phyloP scores from a whole-genome alignment of 371 early-diverging fungal genomes.

The Basidiobolus meristosporus region DNA sequence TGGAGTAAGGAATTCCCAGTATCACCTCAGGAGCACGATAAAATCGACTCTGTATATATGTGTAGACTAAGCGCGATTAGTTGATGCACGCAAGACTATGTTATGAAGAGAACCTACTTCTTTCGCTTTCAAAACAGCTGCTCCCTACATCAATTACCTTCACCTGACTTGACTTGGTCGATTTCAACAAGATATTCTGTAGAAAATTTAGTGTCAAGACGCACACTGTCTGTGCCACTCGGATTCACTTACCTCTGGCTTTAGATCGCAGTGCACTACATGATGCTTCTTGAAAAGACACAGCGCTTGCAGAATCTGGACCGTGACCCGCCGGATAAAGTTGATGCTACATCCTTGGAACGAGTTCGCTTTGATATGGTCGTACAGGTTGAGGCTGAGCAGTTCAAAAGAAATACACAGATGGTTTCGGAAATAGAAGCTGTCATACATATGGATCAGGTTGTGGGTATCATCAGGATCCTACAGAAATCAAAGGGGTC shows the following conservation, averaged over 20 bases:
- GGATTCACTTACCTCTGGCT: too few species aligned
- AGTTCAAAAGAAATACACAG: conserved; percentile 91
- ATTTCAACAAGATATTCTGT: too few species aligned
- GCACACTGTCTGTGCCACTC: too few species aligned
- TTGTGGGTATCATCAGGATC: conserved; percentile 69
- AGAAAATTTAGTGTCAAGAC: too few species aligned
- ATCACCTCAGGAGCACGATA: conserved; percentile 96
- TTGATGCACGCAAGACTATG: too few species aligned
- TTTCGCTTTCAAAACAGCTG: too few species aligned
- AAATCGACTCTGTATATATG: conserved; percentile 94
- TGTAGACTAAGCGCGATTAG: conserved; percentile 38
- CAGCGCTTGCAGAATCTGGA: conserved; percentile 75
- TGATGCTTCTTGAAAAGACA: conserved; percentile 43
- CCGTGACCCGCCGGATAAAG: conserved; percentile 58
- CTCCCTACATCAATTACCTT: too few species aligned
- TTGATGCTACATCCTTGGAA: conserved; percentile 80
- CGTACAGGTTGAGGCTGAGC: conserved; percentile 90
- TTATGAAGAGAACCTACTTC: too few species aligned
- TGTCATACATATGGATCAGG: conserved; percentile 71
- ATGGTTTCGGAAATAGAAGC: conserved; percentile 85
- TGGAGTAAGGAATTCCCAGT: conserved; percentile 66
- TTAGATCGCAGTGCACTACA: conserved; percentile 95
- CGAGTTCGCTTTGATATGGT: conserved; percentile 82
- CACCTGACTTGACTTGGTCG: too few species aligned
- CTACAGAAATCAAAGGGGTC: conserved; percentile 16